Evolutionary conservation across 768 basidiomycete species (phyloP).

Genomic region (Suillus subluteus): DNA sequence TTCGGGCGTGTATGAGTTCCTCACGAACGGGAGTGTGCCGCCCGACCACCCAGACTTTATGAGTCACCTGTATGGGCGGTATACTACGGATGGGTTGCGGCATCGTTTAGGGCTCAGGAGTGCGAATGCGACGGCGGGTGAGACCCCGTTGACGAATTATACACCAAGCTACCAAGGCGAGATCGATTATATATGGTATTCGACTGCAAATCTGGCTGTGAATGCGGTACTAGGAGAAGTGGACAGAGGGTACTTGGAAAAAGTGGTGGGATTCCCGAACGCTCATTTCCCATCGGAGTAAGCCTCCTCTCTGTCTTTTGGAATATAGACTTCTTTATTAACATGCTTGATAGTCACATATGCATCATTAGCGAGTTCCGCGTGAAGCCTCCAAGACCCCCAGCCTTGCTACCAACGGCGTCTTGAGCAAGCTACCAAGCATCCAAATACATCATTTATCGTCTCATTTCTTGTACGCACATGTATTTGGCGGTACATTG

Average conservation of each 20-base stretch:
- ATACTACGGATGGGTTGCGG: conserved; percentile 85
- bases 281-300: conserved; percentile 97
- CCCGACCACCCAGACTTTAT: conserved; percentile 90
- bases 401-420: neutral
- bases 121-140: conserved; percentile 68
- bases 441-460: conserved; percentile 19
- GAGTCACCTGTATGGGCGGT: conserved; percentile 87
- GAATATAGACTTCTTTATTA: conserved; percentile 9
- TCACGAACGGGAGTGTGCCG: conserved; percentile 70
- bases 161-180: conserved; percentile 85
- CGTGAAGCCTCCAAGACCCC: conserved; percentile 65
- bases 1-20: conserved; percentile 91
- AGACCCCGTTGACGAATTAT: conserved; percentile 83
- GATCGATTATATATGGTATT: conserved; percentile 96
- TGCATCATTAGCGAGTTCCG: conserved; percentile 77
- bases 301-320: conserved; percentile 39
- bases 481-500: conserved; percentile 30
- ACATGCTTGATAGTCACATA: conserved; percentile 58
- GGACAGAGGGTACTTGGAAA: conserved; percentile 81
- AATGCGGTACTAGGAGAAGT: conserved; percentile 89
- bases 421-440: conserved; percentile 11
- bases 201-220: conserved; percentile 69
- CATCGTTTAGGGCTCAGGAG: conserved; percentile 85
- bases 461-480: conserved; percentile 16
- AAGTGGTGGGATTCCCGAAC: conserved; percentile 96